Evolutionary conservation across 2,329 filamentous ascomycete species (phyloP).

Genomic region (Leptographium flavum): DNA sequence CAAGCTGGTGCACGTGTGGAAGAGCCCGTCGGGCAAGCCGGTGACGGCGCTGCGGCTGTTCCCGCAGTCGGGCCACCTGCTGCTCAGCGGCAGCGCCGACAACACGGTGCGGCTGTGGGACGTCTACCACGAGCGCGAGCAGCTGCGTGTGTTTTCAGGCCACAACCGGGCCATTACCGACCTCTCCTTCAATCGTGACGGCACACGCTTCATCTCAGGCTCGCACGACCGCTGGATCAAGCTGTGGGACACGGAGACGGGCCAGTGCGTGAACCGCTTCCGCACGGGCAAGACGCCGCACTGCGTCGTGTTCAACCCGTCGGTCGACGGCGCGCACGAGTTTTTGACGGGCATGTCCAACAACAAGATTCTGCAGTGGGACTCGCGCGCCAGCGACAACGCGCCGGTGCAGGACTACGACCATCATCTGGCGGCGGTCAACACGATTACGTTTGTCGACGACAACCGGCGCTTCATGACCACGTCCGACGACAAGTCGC

Average conservation of each 20-base stretch:
- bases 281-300: slow-evolving; percentile 91
- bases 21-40: slow-evolving; percentile 63
- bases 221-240: slow-evolving; percentile 95
- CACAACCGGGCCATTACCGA: slow-evolving; percentile 86
- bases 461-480: slow-evolving; percentile 92
- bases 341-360: slow-evolving; percentile 96
- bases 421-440: slow-evolving; percentile 93
- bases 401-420: slow-evolving; percentile 94
- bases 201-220: slow-evolving; percentile 75
- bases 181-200: slow-evolving; percentile 69
- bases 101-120: slow-evolving; percentile 89
- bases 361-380: slow-evolving; percentile 98
- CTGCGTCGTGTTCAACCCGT: slow-evolving; percentile 85
- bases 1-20: slow-evolving; percentile 85
- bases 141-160: slow-evolving; percentile 81
- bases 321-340: slow-evolving; percentile 62
- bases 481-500: slow-evolving; percentile 90
- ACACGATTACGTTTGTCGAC: slow-evolving; percentile 94
- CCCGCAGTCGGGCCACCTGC: slow-evolving; percentile 70
- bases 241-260: slow-evolving; percentile 95
- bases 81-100: slow-evolving; percentile 83
- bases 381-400: slow-evolving; percentile 54
- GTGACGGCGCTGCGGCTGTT: slow-evolving; percentile 87
- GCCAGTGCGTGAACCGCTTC: slow-evolving; percentile 75
- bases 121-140: slow-evolving; percentile 75